A percentile compares a stretch with the other conserved stretches of the same genome.
These are phyloP conservation scores for Volvox africanus DNA, from an alignment of 139 green algal species.

Conservation along the genomic window DNA sequence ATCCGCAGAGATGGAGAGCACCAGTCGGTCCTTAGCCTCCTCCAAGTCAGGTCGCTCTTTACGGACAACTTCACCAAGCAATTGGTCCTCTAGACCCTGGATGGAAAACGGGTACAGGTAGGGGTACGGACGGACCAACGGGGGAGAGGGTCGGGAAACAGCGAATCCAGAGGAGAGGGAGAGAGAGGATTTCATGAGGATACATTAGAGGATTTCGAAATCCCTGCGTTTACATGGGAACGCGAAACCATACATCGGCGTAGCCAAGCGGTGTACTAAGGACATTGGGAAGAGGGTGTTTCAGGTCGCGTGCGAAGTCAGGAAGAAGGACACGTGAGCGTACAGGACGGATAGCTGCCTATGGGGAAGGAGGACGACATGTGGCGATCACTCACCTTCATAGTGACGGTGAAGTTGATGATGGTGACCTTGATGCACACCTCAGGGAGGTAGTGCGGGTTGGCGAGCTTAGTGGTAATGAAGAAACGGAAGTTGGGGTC, in stretches of 20 bases:
- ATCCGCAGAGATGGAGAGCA: slow-evolving; percentile 84
- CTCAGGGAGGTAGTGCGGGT: slow-evolving; percentile 91
- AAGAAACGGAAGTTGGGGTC: slow-evolving; percentile 87
- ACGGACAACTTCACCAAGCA: slow-evolving; percentile 87
- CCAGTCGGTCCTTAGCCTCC: slow-evolving; percentile 80
- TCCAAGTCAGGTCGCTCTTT: slow-evolving; percentile 84
- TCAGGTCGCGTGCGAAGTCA: too few species aligned
- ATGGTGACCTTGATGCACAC: slow-evolving; percentile 87
- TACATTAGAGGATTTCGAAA: too few species aligned
- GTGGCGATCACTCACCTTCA: slow-evolving; percentile 38
- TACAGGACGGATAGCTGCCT: too few species aligned
- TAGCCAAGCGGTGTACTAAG: too few species aligned
- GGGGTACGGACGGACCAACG: neutral
- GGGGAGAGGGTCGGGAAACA: neutral
- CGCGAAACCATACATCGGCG: too few species aligned
- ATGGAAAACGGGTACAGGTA: neutral
- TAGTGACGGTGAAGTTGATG: slow-evolving; percentile 90
- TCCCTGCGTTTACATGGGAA: too few species aligned
- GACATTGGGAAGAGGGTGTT: too few species aligned
- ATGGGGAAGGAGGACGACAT: too few species aligned
- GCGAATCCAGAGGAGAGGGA: too few species aligned
- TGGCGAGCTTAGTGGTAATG: slow-evolving; percentile 75
- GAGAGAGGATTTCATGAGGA: too few species aligned
- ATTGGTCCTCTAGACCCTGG: slow-evolving; percentile 89
- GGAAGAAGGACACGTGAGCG: too few species aligned